Base-by-base conservation (phyloP, 1,284 basidiomycete species). In the Leccinum ponderosum region DNA sequence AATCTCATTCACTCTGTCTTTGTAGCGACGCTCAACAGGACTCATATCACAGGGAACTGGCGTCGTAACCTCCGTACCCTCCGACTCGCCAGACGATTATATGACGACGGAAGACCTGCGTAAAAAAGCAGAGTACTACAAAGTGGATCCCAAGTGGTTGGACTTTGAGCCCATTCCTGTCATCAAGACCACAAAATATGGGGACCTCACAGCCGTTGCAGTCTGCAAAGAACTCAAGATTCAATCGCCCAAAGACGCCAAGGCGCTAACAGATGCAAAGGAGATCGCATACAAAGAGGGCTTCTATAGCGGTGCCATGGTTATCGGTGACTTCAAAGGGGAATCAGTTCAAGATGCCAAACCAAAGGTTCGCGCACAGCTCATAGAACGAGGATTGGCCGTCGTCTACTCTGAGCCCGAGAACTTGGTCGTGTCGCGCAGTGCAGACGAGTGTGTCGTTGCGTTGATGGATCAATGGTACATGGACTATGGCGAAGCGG, bases 381-480 rank as follows among this genome's bases (percentile, higher is more conserved):
- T 99, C 85, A 94, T 98, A 73, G 83, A 85, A 62, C 81, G 80
- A 9, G 89, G 88, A 3, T 74, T 93, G 55, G 97, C 93, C 7
- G 89, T 97, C 70, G 83, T 94, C 56, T 99, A 99, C 74, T 95
- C 95, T 17, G 97, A 99, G 78, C 97, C 97, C 1, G 97, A 98
- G 77, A 94, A 93, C 60, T 77, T 93, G 72, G 91, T 98, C 72
- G 87, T 96, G 72, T 94, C 91, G 60, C 84, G 97, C 57, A 94
- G 91, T 76, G 87, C 85, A 22, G 97, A 99, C 73, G 97, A 98
- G 78, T 99, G 97, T 80, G 93, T 98, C 37, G 96, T 99, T 62
- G 96, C 97, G 6, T 81, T 99, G 65, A 97, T 95, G 85, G 97
- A 99, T 75, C 97, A 99, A 78, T 99, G 97, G 96, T 99, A 99